Evolutionary conservation across 78 protist species (phyloP), one percentile per base, ranked within the genome.

Genomic region (Goniomonas avonlea): DNA sequence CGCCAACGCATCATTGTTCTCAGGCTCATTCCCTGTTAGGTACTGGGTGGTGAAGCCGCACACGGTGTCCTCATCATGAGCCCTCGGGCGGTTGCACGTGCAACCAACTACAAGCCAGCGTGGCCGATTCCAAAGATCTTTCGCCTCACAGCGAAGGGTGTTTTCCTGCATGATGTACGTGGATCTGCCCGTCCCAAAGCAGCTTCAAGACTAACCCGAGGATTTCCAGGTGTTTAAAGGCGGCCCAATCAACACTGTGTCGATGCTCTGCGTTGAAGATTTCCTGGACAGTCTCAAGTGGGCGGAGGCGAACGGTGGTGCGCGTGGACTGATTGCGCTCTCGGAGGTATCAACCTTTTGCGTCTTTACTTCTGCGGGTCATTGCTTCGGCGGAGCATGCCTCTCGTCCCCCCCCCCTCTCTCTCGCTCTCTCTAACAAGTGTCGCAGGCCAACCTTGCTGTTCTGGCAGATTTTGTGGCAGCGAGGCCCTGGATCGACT

Each of bases 11-110:
- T 58, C 9, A 29, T 29, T 9, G 17, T 7, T 66, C 13, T 66
- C 35, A 15, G 25, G 25, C 31, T 7, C n/a, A n/a, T n/a, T n/a
- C n/a, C n/a, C n/a, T n/a, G n/a, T 5, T 11, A 40, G 77, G 47
- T 32, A 29, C 82, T 85, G 0, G 89, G 89, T 13, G 85, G 89
- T 23, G 89, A 85, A 55, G 89, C 79, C 41, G 89, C 85, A 20
- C 89, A 85, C 81, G 89, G 89, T 45, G 39, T 80, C 76, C 56
- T 85, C 31, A 45, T 85, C 56, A 80, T 85, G 55, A 25, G 56
- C n/a, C 89, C 89, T 13, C 70, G 75, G 27, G 83, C 79, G 3
- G 65, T 77, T 35, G 53, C 21, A 59, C 79, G 79, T 0, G 56
- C 79, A 25, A 60, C 65, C 61, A 34, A 60, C 29, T 50, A n/a